Conservation (phyloP, 495 filamentous ascomycete genomes). For the Pyronema omphalodes region DNA sequence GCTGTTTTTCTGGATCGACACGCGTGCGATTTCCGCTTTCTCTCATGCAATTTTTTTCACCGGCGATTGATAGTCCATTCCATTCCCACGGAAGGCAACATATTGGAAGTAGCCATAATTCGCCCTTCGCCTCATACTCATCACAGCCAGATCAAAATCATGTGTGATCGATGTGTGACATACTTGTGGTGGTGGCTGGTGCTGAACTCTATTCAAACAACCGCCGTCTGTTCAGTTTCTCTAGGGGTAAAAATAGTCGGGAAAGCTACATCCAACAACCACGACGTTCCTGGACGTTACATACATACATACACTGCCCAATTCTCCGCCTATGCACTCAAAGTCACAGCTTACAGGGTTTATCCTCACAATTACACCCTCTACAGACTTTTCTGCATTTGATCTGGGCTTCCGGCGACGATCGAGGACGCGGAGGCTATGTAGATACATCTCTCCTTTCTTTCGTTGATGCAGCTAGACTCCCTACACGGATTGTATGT, state of each 20-base stretch:
- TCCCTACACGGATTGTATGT: neutral
- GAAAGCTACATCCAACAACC: neutral
- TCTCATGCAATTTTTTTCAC: neutral
- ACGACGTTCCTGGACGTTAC: neutral
- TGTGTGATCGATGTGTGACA: neutral
- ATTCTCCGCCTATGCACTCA: constrained; percentile 2
- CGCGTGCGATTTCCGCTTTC: neutral
- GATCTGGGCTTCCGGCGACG: constrained; percentile 1
- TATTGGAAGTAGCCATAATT: neutral
- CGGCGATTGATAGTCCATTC: neutral
- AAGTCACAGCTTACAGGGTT: constrained; percentile 1
- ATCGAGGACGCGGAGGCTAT: neutral
- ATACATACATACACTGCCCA: no score
- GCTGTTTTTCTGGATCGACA: neutral
- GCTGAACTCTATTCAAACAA: neutral
- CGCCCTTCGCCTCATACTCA: neutral
- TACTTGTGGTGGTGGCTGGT: neutral
- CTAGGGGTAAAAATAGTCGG: neutral
- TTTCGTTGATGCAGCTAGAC: neutral
- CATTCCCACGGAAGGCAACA: neutral
- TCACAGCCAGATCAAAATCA: neutral
- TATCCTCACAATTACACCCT: neutral
- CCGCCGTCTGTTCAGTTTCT: neutral
- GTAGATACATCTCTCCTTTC: neutral
- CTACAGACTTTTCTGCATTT: neutral